Conservation (phyloP, 495 filamentous ascomycete species). For the Talaromyces adpressus region DNA sequence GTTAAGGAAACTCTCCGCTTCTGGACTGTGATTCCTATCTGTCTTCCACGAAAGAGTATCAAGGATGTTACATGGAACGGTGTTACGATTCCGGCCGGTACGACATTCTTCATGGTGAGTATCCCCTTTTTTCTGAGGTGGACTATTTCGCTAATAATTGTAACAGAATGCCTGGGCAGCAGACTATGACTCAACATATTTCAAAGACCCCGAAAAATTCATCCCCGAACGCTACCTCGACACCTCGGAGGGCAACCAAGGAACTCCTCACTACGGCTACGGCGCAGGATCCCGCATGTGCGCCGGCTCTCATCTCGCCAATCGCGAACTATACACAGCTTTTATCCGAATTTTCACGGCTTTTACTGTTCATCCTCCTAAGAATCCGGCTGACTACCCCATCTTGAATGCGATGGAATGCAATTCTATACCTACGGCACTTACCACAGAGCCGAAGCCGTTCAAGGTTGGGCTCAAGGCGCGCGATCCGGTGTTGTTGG, state of each 20-base stretch:
- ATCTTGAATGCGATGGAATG: constrained; percentile 56
- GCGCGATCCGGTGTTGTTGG: constrained; percentile 35
- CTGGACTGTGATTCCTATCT: constrained; percentile 70
- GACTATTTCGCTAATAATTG: neutral
- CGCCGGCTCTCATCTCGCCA: constrained; percentile 62
- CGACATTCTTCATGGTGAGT: constrained; percentile 58
- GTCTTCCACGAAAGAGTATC: constrained; percentile 56
- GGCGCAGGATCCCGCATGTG: constrained; percentile 68
- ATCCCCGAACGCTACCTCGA: constrained; percentile 61
- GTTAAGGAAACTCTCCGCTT: constrained; percentile 65
- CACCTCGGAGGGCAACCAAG: constrained; percentile 38
- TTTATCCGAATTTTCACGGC: constrained; percentile 62
- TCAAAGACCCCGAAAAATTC: constrained; percentile 51
- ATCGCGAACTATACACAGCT: constrained; percentile 61
- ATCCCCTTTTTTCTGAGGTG: neutral
- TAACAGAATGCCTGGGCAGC: constrained; percentile 59
- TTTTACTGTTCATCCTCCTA: constrained; percentile 45
- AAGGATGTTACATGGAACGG: constrained; percentile 57
- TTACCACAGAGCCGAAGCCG: constrained; percentile 66
- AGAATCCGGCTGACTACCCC: constrained; percentile 36
- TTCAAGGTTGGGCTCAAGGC: constrained; percentile 52
- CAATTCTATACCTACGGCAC: constrained; percentile 54
- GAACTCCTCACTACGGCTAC: constrained; percentile 65
- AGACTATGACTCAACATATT: constrained; percentile 61
- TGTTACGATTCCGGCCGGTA: constrained; percentile 54